phyloP scores from a whole-genome alignment of 768 basidiomycete genomes.

The Calocybe indica region DNA sequence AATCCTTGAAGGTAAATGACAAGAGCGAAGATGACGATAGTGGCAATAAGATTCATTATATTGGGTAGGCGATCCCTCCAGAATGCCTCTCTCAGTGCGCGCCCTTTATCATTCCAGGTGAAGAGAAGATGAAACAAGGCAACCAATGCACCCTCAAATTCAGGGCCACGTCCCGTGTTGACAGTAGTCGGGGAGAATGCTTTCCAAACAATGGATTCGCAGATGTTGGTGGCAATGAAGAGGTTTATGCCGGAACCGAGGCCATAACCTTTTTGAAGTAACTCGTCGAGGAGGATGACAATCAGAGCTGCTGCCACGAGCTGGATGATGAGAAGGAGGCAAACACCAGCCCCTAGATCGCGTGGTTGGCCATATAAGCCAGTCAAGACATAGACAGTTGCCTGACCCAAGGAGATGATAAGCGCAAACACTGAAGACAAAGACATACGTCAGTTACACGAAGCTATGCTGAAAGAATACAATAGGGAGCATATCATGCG shows the following conservation, averaged over 20 bases:
- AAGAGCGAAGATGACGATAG: constrained; percentile 83
- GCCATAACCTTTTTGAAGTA: constrained; percentile 98
- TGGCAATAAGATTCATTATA: constrained; percentile 95
- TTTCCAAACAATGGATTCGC: constrained; percentile 99
- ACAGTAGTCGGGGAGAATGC: constrained; percentile 97
- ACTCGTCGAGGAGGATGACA: constrained; percentile 97
- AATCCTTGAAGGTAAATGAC: constrained; percentile 99
- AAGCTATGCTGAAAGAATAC: background rate
- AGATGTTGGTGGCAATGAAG: constrained; percentile 99
- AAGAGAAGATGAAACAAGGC: constrained; percentile 96
- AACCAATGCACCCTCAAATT: constrained; percentile 96
- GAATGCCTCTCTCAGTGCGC: constrained; percentile 96
- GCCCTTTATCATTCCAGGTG: constrained; percentile 97
- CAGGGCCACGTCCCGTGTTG: constrained; percentile 96
- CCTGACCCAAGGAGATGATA: constrained; percentile 93
- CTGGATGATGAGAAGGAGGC: constrained; percentile 94
- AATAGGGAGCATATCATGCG: background rate
- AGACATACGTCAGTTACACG: background rate
- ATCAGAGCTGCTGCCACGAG: constrained; percentile 91
- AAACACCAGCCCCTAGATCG: constrained; percentile 94
- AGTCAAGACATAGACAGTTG: constrained; percentile 94
- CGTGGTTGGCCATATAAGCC: constrained; percentile 94
- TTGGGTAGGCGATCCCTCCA: constrained; percentile 97
- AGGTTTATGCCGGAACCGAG: constrained; percentile 98
- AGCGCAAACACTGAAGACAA: constrained; percentile 80